These are phyloP conservation scores for Podospora didyma DNA, from an alignment of 495 filamentous ascomycete genomes.

Conservation along the genomic window DNA sequence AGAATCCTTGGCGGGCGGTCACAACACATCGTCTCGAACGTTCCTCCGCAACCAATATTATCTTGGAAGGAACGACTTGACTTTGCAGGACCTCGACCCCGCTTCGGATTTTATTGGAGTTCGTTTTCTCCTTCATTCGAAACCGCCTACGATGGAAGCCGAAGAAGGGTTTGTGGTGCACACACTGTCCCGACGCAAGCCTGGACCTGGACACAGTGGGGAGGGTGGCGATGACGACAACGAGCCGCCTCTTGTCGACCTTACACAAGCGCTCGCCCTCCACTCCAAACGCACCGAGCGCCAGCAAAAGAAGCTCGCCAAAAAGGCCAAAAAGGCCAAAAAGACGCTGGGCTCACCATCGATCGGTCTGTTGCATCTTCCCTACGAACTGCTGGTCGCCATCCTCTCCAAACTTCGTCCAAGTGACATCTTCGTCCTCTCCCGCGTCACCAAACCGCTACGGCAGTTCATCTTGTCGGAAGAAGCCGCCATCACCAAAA, in stretches of 20 bases:
- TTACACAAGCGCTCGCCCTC: constrained; percentile 30
- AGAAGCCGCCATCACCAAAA: constrained; percentile 33
- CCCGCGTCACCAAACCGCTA: constrained; percentile 31
- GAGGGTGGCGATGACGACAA: background rate
- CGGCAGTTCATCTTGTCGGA: constrained; percentile 37
- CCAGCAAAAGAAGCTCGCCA: constrained; percentile 38
- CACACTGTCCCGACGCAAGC: too few species aligned
- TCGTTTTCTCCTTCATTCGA: too few species aligned
- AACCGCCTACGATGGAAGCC: too few species aligned
- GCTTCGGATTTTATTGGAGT: too few species aligned
- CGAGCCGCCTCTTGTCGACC: constrained; percentile 15
- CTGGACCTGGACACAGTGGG: too few species aligned
- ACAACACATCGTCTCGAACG: too few species aligned
- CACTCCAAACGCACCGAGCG: constrained; percentile 49
- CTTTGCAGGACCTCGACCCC: too few species aligned
- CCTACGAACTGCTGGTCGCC: constrained; percentile 45
- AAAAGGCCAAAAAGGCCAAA: constrained; percentile 22
- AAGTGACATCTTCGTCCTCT: constrained; percentile 42
- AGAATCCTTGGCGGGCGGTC: too few species aligned
- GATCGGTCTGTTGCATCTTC: constrained; percentile 36
- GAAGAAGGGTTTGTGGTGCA: too few species aligned
- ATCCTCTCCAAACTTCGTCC: constrained; percentile 42
- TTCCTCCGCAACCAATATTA: too few species aligned
- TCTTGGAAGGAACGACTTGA: too few species aligned
- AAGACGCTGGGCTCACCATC: constrained; percentile 2